Percentiles rank a stretch among this genome's conserved stretches.
phyloP scores from a whole-genome alignment of 768 basidiomycete genomes.

The Mycena polygramma region DNA sequence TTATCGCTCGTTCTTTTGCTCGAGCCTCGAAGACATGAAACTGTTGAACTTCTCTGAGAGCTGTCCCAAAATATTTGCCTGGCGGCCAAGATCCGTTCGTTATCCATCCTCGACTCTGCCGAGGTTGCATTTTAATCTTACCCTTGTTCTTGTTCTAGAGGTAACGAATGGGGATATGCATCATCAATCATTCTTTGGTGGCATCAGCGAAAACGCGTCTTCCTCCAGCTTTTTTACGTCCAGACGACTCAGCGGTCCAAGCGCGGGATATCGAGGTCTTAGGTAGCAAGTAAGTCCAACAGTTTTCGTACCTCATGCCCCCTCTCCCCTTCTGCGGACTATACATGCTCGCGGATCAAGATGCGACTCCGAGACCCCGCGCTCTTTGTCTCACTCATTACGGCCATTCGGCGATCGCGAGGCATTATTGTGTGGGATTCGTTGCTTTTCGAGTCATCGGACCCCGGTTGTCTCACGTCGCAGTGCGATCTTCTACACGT shows the following conservation, averaged over 20 bases:
- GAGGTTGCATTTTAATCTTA: too few species aligned
- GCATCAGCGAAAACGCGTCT: not conserved
- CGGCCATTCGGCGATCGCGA: slow-evolving; percentile 34
- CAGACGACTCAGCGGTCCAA: slow-evolving; percentile 7
- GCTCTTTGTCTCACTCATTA: slow-evolving; percentile 6
- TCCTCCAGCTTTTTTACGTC: slow-evolving; percentile 18
- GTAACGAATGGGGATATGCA: slow-evolving; percentile 9
- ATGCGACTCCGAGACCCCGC: too few species aligned
- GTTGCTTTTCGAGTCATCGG: slow-evolving; percentile 25
- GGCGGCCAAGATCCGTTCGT: too few species aligned
- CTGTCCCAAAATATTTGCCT: too few species aligned
- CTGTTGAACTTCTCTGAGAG: too few species aligned
- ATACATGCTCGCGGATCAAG: slow-evolving; percentile 2
- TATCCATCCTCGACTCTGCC: too few species aligned
- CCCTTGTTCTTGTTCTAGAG: not conserved
- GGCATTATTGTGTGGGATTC: slow-evolving; percentile 12
- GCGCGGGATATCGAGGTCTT: slow-evolving; percentile 10
- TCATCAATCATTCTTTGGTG: slow-evolving; percentile 5
- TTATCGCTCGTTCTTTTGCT: too few species aligned
- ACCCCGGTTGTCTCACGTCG: slow-evolving; percentile 13
- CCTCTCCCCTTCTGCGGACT: not conserved
- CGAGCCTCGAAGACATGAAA: too few species aligned
- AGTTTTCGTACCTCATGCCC: not conserved
- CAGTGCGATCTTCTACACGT: slow-evolving; percentile 14
- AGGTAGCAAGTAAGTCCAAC: not conserved